Evolutionary conservation across 225 moss, liverwort and hornwort genomes (phyloP).

Genomic region (Rhytidiadelphus loreus): DNA sequence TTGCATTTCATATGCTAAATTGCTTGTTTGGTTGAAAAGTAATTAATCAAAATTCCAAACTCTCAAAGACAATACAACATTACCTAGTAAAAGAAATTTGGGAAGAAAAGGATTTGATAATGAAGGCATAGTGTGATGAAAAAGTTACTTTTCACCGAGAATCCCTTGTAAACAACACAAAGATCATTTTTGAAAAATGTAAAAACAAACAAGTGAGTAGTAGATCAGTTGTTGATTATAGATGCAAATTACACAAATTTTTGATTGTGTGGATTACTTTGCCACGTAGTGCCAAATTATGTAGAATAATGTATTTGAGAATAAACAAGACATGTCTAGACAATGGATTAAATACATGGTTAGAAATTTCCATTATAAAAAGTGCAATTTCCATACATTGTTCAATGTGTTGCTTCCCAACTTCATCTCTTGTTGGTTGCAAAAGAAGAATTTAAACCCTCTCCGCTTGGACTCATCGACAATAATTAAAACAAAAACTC

Average conservation of each 20-base stretch:
- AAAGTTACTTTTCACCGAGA: not conserved
- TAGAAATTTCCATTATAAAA: not conserved
- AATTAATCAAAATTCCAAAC: not conserved
- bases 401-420: not conserved
- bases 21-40: not conserved
- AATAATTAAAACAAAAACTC: not conserved
- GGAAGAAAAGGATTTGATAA: not conserved
- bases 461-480: fast-evolving
- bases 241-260: not conserved
- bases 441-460: not conserved
- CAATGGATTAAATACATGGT: not conserved
- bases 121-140: fast-evolving
- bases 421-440: not conserved
- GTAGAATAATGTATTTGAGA: fast-evolving
- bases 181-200: not conserved
- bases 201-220: not conserved
- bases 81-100: not conserved
- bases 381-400: not conserved
- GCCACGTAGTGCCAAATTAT: not conserved
- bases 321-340: not conserved
- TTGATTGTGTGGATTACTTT: fast-evolving
- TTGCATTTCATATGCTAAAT: not conserved
- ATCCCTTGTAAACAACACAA: not conserved
- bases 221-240: not conserved
- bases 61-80: fast-evolving